Base-by-base conservation (phyloP, 2,329 filamentous ascomycete genomes). In the Bretziella fagacearum region DNA sequence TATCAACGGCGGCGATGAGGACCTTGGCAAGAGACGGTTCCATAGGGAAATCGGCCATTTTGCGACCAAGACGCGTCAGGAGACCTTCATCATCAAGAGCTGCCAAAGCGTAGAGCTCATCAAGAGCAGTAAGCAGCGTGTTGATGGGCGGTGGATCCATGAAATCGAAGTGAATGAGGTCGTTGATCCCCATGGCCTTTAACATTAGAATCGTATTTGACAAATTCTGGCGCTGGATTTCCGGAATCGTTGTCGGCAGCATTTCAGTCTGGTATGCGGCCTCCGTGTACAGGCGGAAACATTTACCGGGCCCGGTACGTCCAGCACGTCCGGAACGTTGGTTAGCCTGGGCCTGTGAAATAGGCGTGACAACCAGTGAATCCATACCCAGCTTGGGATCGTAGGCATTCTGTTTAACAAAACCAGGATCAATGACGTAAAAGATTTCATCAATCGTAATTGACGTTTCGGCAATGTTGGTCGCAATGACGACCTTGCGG, bases 1-100 rank as follows among this genome's bases (percentile, higher is more conserved):
- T 73, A 40, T 94, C 84, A 2, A 93, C 83, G 0, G 84, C 84
- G 8, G 79, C 81, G 52, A 98, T 93, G 1, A 98, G 72, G 0
- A 85, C 79, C 61, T 96, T 98, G 46, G 87, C 84, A 1, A 96
- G 71, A 0, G 84, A 78, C 0, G 91, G 91, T 49, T 96, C 87
- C 85, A 96, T 96, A 0, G 91, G 91, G 61, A 96, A 96, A 58
- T 98, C 89, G 8, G 91, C 87, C 89, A 98, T 96, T 61, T 95
- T 93, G 39, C 91, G 77, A 6, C 91, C 91, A 1, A 94, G 71
- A 5, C 91, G 78, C 0, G 91, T 98, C 2, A 98, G 67, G 0
- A 98, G 71, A 11, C 91, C 91, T 70, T 98, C 91, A 56, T 98
- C 89, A 53, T 98, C 91, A 0, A 98, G 70, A 0, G 89, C 89